phyloP scores from a whole-genome alignment of 2,329 filamentous ascomycete genomes.

The Fusarium pseudograminearum region DNA sequence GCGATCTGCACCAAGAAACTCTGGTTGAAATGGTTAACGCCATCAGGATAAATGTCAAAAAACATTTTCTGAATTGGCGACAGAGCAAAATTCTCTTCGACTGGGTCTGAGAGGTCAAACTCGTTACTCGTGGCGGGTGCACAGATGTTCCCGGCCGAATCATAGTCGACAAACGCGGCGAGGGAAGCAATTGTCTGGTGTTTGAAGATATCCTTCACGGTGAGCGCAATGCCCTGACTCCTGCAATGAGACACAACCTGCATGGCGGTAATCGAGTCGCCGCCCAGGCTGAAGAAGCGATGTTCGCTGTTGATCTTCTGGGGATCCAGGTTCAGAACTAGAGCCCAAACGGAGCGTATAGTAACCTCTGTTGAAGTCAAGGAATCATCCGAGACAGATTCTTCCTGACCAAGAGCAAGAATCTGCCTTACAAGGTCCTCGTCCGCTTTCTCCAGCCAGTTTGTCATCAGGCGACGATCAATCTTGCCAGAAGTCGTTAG shows the following conservation, averaged over 20 bases:
- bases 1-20: conserved; percentile 55
- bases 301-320: neutral
- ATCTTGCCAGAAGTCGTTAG: neutral
- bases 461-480: neutral
- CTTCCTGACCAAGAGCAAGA: neutral
- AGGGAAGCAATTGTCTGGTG: neutral
- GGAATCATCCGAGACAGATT: neutral
- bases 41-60: conserved; percentile 48
- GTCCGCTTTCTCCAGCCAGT: neutral
- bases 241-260: neutral
- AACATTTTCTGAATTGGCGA: conserved; percentile 59
- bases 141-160: too few relatives aligned
- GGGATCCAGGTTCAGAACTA: neutral
- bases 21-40: conserved; percentile 58
- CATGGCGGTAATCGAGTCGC: neutral
- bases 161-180: neutral
- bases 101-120: conserved; percentile 5
- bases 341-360: neutral
- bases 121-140: neutral
- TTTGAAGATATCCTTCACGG: neutral
- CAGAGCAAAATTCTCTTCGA: conserved; percentile 50
- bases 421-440: neutral
- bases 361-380: neutral
- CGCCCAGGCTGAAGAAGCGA: neutral
- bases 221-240: neutral